Evolutionary conservation across 2,329 filamentous ascomycete species (phyloP).

Genomic region (Microsporum ferrugineum): DNA sequence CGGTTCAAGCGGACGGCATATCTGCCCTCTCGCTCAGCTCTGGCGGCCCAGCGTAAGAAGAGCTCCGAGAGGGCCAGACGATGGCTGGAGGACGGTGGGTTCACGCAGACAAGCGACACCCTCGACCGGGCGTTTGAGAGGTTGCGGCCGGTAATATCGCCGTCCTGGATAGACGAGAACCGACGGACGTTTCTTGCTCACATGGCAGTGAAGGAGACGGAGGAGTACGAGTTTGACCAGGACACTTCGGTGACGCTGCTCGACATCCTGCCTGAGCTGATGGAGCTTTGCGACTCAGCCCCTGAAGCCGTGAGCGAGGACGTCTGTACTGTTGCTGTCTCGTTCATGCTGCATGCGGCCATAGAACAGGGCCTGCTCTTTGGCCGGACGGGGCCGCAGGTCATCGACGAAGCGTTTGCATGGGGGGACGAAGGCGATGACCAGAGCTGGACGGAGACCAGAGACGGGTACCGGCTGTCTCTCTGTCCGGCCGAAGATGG

Average conservation of each 20-base stretch:
- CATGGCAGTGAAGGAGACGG: constrained; percentile 18
- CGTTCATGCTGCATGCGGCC: constrained; percentile 41
- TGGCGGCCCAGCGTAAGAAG: constrained; percentile 19
- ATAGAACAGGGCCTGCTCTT: constrained; percentile 39
- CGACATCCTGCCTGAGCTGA: constrained; percentile 39
- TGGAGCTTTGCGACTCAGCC: constrained; percentile 36
- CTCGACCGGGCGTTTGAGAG: neutral
- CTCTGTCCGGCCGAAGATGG: constrained; percentile 7
- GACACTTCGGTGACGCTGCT: constrained; percentile 23
- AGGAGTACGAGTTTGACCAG: constrained; percentile 15
- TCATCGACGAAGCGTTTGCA: constrained; percentile 35
- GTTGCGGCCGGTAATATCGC: neutral
- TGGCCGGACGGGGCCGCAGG: constrained; percentile 26
- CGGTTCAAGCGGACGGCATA: constrained; percentile 32
- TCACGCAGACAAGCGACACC: neutral
- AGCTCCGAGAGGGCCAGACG: constrained; percentile 3
- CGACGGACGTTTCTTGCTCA: constrained; percentile 20
- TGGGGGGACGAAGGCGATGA: constrained; percentile 29
- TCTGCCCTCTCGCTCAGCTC: constrained; percentile 22
- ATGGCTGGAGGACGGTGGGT: neutral
- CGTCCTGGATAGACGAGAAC: constrained; percentile 16
- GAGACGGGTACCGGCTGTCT: constrained; percentile 11
- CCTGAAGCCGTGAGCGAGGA: constrained; percentile 22
- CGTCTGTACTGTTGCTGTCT: constrained; percentile 38
- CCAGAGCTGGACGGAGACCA: neutral